Conservation (phyloP, 352 stramenopile species). For the Plasmopara halstedii region DNA sequence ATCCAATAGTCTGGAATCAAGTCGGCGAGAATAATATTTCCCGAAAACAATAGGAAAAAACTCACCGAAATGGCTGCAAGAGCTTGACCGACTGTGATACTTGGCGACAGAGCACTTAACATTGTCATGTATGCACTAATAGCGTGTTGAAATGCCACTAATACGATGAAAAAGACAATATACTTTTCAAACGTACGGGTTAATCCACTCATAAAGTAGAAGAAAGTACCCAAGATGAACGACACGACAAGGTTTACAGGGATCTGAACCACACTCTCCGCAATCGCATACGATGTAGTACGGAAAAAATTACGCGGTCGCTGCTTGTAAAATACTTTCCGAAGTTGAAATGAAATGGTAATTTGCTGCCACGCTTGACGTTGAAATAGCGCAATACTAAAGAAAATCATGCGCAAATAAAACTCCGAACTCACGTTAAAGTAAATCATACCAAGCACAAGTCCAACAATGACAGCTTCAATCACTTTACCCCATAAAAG, state of each 20-base stretch:
- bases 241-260: constrained; percentile 59
- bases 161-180: constrained; percentile 67
- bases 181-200: constrained; percentile 49
- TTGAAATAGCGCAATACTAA: constrained; percentile 60
- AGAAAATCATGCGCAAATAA: constrained; percentile 75
- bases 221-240: constrained; percentile 54
- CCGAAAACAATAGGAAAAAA: constrained; percentile 65
- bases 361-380: constrained; percentile 68
- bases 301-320: constrained; percentile 85
- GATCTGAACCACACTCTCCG: constrained; percentile 43
- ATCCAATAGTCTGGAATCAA: constrained; percentile 66
- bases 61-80: constrained; percentile 40
- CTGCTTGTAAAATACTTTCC: constrained; percentile 88
- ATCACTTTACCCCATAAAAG: constrained; percentile 56
- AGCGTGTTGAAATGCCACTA: constrained; percentile 70
- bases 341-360: constrained; percentile 59
- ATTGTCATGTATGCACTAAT: constrained; percentile 61
- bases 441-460: constrained; percentile 73
- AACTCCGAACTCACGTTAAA: constrained; percentile 43
- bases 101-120: constrained; percentile 42
- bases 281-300: constrained; percentile 74
- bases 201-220: constrained; percentile 88
- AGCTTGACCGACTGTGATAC: constrained; percentile 45
- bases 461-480: constrained; percentile 58
- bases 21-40: constrained; percentile 61